phyloP scores from a whole-genome alignment of 1,284 basidiomycete genomes.

The Cutaneotrichosporon sp. region DNA sequence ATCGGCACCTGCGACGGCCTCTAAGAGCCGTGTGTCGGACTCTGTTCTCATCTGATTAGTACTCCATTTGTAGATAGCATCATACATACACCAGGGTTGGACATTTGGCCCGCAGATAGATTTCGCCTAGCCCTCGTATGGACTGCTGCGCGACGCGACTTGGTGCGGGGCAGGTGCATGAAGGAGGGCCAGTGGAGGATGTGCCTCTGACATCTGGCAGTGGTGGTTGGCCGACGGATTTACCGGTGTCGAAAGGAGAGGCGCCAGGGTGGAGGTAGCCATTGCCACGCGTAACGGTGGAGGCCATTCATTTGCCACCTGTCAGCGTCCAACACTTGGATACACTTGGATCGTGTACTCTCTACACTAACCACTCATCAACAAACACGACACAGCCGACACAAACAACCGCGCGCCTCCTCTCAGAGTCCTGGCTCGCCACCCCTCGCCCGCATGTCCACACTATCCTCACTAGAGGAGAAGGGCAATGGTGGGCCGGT shows the following conservation, averaged over 20 bases:
- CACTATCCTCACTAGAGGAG: constrained; percentile 15
- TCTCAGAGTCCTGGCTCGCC: constrained; percentile 1
- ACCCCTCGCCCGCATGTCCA: not conserved
- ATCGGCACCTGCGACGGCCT: constrained; percentile 53
- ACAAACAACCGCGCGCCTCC: not conserved
- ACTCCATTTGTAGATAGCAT: constrained; percentile 23
- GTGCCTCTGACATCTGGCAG: not conserved
- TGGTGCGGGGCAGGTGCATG: not conserved
- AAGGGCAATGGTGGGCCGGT: constrained; percentile 18
- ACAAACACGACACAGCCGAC: not conserved
- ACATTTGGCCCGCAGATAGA: constrained; percentile 12
- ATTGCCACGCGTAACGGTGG: constrained; percentile 7
- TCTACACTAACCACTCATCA: not conserved
- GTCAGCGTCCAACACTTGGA: not conserved
- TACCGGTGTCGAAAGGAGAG: not conserved
- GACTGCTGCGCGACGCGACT: constrained; percentile 4
- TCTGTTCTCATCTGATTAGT: constrained; percentile 1
- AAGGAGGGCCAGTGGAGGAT: not conserved
- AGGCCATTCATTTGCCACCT: constrained; percentile 11
- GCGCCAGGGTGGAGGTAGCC: constrained; percentile 8
- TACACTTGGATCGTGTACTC: not conserved
- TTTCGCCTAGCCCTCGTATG: not conserved
- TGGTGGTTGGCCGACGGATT: not conserved
- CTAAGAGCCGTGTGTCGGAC: constrained; percentile 25
- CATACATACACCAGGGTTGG: constrained; percentile 17